Base-by-base conservation (phyloP, 179 eudicot species). In the Heliamphora pulchella region DNA sequence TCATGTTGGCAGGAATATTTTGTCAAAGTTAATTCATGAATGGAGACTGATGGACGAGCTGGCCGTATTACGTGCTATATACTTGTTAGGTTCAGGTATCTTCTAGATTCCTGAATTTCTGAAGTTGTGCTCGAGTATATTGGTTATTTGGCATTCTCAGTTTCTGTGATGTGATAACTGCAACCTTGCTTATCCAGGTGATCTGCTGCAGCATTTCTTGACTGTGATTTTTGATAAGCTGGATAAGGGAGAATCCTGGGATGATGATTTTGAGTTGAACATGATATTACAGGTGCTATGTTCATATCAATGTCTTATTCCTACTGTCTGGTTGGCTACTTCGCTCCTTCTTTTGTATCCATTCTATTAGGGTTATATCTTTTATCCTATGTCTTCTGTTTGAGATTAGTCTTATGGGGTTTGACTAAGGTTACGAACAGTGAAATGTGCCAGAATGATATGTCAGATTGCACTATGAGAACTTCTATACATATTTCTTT, bases 1-100 rank as follows among this genome's bases (percentile, higher is more conserved):
- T 86, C 80, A 80, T 67, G 85, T 92, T 73, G 99, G 99, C 83
- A 87, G 89, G 83, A 88, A 83, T 76, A 92, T 96, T 86, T 81
- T 94, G 85, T 91, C 97, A 39, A 96, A 92, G 77, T 89, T 96
- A 82, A 88, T 96, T 64, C 78, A 81, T 80, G 96, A 94, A 50
- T 96, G 99, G 99, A 90, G 93, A 89, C 86, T 96, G 87, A 91
- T 96, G 86, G 99, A 96, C 71, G 99, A 94, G 86, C 91, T 96
- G 70, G 97, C 87, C 78, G 92, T 96, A 70, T 85, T 96, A 81
- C 96, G 98, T 82, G 98, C 92, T 63, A 91, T 96, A 83, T 96
- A 87, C 85, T 86, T 96, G 86, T 87, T 96, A 81, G 98, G 99
- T 75, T 94, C 99, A 82, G 99, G 99, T 96, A 90, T 50, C 68